Percentiles rank a stretch among this genome's conserved stretches.
phyloP scores from a whole-genome alignment of 2,329 filamentous ascomycete species.

The Penicillium paneum region DNA sequence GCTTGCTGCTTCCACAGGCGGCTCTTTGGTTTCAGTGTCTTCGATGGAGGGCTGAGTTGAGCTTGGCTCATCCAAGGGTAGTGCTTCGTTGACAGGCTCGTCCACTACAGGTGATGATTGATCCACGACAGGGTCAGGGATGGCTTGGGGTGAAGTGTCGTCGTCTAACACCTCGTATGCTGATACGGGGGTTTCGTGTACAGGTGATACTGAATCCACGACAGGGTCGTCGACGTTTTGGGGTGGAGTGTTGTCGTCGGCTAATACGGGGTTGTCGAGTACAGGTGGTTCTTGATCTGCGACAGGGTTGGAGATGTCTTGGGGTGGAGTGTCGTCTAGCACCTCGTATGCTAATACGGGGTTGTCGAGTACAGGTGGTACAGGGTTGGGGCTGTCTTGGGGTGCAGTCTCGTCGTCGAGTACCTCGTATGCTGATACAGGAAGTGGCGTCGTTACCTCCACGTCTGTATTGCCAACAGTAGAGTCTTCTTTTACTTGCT shows the following conservation, averaged over 20 bases:
- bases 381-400: background rate
- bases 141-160: background rate
- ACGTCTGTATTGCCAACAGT: constrained; percentile 4
- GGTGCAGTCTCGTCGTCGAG: constrained; percentile 2
- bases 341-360: background rate
- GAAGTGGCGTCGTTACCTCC: constrained; percentile 2
- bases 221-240: background rate
- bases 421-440: constrained; percentile 5
- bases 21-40: background rate
- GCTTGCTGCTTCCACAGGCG: background rate
- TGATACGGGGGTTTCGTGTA: background rate
- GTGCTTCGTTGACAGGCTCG: background rate
- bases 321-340: background rate
- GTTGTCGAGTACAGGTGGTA: background rate
- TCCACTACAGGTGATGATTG: background rate
- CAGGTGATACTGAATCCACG: background rate
- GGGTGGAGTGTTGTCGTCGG: background rate
- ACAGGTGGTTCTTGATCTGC: background rate
- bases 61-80: background rate
- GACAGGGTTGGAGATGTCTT: background rate
- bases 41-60: background rate
- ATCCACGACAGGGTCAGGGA: background rate
- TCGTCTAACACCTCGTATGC: background rate
- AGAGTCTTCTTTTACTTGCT: constrained; percentile 12
- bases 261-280: background rate